These are phyloP conservation scores for Amanita thiersii DNA, from an alignment of 768 basidiomycete genomes.

Conservation along the genomic window DNA sequence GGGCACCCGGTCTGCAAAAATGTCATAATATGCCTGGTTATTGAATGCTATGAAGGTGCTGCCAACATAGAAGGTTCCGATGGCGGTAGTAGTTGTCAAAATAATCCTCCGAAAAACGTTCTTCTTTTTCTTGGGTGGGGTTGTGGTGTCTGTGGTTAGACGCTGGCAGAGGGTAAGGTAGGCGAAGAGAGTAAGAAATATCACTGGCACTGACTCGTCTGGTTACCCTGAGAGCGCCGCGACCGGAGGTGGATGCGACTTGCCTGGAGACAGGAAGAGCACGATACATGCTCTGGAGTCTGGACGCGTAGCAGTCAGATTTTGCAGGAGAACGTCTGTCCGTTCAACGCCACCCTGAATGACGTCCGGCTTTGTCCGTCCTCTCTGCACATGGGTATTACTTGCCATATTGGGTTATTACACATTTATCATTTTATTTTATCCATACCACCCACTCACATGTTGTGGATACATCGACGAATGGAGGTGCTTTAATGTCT, in stretches of 20 bases:
- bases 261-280: constrained; percentile 49
- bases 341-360: too few species aligned
- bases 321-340: too few species aligned
- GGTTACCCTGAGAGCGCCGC: constrained; percentile 41
- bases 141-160: constrained; percentile 50
- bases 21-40: constrained; percentile 72
- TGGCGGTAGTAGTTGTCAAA: constrained; percentile 57
- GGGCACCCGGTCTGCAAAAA: constrained; percentile 79
- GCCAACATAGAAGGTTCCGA: constrained; percentile 74
- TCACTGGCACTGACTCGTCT: constrained; percentile 43
- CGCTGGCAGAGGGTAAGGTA: constrained; percentile 30
- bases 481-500: background rate
- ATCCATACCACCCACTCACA: background rate
- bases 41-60: constrained; percentile 76
- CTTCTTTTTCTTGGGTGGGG: constrained; percentile 44
- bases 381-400: constrained; percentile 14
- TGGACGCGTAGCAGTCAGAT: constrained; percentile 13
- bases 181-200: background rate
- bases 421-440: too few species aligned
- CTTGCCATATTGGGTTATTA: too few species aligned
- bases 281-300: constrained; percentile 44
- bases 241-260: constrained; percentile 34
- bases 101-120: constrained; percentile 51
- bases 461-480: background rate
- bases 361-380: constrained; percentile 34